A percentile compares a stretch with the other conserved stretches of the same genome.
Evolutionary conservation across 2,329 filamentous ascomycete genomes (phyloP).

Genomic region (Neurospora sp.): DNA sequence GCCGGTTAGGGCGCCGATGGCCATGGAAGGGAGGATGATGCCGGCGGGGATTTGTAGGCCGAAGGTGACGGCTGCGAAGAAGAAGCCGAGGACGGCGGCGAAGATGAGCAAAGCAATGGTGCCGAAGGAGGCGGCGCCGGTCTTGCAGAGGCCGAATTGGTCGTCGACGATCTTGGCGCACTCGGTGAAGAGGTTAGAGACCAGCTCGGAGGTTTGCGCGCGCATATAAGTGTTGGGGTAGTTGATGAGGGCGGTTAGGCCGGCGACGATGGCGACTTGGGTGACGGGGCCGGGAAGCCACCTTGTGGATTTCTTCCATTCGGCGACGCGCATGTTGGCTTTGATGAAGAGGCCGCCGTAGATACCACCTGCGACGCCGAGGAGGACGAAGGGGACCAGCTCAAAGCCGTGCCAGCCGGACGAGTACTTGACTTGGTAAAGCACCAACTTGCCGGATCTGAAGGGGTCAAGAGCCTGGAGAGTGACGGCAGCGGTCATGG

Average conservation of each 20-base stretch:
- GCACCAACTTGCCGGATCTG: conserved; percentile 84
- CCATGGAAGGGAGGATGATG: conserved; percentile 92
- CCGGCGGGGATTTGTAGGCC: conserved; percentile 90
- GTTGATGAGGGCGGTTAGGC: conserved; percentile 81
- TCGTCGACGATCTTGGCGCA: conserved; percentile 77
- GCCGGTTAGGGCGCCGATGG: conserved; percentile 83
- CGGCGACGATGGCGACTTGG: conserved; percentile 71
- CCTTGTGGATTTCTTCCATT: conserved; percentile 60
- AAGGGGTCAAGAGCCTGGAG: conserved; percentile 92
- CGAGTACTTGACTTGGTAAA: conserved; percentile 93
- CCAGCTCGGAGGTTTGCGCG: conserved; percentile 81
- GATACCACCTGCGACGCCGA: conserved; percentile 84
- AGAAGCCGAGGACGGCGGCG: conserved; percentile 74
- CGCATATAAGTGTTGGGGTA: conserved; percentile 97
- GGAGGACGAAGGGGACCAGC: conserved; percentile 73
- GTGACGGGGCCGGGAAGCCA: conserved; percentile 64
- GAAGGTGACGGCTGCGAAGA: conserved; percentile 81
- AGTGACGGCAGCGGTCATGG: conserved; percentile 95
- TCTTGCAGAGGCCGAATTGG: conserved; percentile 82
- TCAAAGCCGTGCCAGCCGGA: conserved; percentile 92
- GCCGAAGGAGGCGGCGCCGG: conserved; percentile 68
- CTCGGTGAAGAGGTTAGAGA: conserved; percentile 85
- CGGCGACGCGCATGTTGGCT: conserved; percentile 77
- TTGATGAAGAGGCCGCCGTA: conserved; percentile 95
- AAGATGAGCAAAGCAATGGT: conserved; percentile 77